Conservation (phyloP, 2,329 filamentous ascomycete genomes). For the Pseudopithomyces chartarum region DNA sequence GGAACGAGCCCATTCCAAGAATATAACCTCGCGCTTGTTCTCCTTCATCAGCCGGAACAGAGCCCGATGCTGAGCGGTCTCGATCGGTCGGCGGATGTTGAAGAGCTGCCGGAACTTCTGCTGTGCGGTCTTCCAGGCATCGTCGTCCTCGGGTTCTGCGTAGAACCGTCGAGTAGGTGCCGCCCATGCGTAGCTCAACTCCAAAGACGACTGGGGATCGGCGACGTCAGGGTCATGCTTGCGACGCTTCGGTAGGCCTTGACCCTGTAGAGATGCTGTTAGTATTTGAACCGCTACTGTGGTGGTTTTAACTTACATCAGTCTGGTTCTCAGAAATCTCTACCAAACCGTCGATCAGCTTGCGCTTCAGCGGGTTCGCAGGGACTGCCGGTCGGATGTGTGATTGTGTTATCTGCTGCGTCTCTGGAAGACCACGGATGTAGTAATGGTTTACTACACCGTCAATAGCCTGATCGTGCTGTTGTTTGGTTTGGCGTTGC, state of each 20-base stretch:
- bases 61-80: neutral
- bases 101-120: neutral
- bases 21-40: neutral
- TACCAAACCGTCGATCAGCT: neutral
- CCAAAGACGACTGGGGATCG: neutral
- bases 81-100: neutral
- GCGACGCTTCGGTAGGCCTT: no score
- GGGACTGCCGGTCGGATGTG: neutral
- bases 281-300: no score
- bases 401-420: neutral
- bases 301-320: no score
- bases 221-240: no score
- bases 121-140: neutral
- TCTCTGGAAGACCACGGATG: neutral
- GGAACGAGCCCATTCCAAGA: neutral
- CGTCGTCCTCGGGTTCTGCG: neutral
- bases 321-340: no score
- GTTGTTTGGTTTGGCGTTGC: neutral
- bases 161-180: neutral
- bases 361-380: neutral
- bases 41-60: neutral
- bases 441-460: neutral
- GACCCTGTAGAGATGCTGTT: no score
- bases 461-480: neutral
- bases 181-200: neutral